Base-by-base conservation (phyloP, 176 grass and related monocot species). In the Juncus effusus region DNA sequence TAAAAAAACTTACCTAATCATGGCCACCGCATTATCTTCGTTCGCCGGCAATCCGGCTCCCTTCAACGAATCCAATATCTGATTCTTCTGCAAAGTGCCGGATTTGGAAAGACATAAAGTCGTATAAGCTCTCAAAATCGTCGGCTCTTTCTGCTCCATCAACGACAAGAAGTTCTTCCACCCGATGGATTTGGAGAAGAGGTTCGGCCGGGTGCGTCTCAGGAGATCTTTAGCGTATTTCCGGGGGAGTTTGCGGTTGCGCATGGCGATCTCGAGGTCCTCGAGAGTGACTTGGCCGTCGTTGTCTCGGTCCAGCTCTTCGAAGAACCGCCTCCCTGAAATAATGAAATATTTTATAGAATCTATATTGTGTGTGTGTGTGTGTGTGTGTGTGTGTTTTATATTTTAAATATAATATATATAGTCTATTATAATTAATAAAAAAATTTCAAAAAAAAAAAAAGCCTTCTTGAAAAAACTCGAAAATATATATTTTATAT, bases 141-240 rank as follows among this genome's bases (percentile, higher is more conserved):
- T 92, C 53, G 93, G 59, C 68, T 97, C 88, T 75, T 97, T 97
- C 82, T 97, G 93, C 86, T 97, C 93, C 93, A 97, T 97, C 62
- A 92, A 83, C 57, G 88, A 86, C 49, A 89, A 66, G 82, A 89
- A 97, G 52, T 97, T 87, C 78, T 97, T 97, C 93, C 93, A 97
- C 5, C 93, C 82, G 59, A 92, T 86, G 49, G 93, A 97, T 78
- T 97, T 97, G 16, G 88, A 92, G 76, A 97, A 97, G 12, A 89
- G 83, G 63, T 89, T 86, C 60, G 72, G 89, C 85, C 82, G 86
- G 64, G 93, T 92, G 13, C 64, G 85, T 8, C 80, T 75, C 51
- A 97, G 81, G 38, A 97, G 81, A 64, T 89, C 82, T 57, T 74
- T 74, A n/a, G 93, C 93, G 51, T 97, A 97, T 67, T 72, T 82